phyloP scores from a whole-genome alignment of 306 rosid species.

The Begonia fuchsioides region DNA sequence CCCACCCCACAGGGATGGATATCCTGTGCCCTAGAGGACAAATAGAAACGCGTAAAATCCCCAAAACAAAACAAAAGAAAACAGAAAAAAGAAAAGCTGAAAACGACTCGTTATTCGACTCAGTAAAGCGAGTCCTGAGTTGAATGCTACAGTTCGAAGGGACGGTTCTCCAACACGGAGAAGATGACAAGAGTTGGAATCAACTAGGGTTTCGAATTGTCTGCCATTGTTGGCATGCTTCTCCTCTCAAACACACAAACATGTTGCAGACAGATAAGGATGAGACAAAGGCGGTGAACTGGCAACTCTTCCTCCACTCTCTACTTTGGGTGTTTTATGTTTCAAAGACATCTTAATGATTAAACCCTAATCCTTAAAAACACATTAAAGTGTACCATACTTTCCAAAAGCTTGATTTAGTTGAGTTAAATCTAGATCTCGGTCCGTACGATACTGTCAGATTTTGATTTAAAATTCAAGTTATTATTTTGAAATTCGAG shows the following conservation, averaged over 20 bases:
- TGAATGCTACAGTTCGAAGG: not conserved
- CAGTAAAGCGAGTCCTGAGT: not conserved
- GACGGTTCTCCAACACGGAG: not conserved
- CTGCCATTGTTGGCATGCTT: too few species aligned
- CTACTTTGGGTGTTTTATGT: constrained; percentile 4
- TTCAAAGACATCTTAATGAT: not conserved
- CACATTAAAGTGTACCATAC: too few species aligned
- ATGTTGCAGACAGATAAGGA: constrained; percentile 10
- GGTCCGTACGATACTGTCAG: too few species aligned
- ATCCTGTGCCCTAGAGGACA: not conserved
- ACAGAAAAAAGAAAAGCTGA: not conserved
- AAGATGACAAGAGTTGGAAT: too few species aligned
- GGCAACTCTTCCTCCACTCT: too few species aligned
- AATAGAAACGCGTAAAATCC: not conserved
- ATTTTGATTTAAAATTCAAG: too few species aligned
- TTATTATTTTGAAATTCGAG: too few species aligned
- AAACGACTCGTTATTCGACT: constrained; percentile 10
- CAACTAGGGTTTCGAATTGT: too few species aligned
- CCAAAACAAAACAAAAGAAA: too few species aligned
- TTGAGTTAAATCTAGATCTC: too few species aligned
- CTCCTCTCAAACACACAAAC: not conserved
- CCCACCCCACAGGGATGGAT: constrained; percentile 5
- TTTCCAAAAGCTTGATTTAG: too few species aligned
- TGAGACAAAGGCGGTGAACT: constrained; percentile 8
- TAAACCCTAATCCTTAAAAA: not conserved